Evolutionary conservation across 192 early-diverging fungal genomes (phyloP).

Genomic region (Rhizophagus sp.): DNA sequence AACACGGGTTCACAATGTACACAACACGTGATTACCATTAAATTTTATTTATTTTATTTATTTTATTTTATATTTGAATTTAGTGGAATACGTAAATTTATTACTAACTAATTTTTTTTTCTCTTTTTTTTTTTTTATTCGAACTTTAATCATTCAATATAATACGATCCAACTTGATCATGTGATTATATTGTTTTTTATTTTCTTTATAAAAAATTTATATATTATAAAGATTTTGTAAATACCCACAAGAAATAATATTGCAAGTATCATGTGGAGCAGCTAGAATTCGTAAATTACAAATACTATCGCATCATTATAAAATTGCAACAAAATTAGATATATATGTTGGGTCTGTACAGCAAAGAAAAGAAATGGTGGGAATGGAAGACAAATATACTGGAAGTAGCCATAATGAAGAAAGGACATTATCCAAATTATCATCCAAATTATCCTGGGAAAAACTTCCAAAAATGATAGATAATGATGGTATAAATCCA

Average conservation of each 20-base stretch:
- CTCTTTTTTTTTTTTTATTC: too few relatives aligned
- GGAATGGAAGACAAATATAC: conserved; percentile 3
- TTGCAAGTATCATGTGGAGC: conserved; percentile 54
- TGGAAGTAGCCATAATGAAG: conserved; percentile 6
- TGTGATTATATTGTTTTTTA: neutral
- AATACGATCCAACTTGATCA: neutral
- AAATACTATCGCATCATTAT: conserved; percentile 77
- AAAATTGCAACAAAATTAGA: conserved; percentile 75
- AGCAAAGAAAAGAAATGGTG: conserved; percentile 18
- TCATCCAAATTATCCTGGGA: conserved; percentile 23
- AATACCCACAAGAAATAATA: conserved; percentile 70
- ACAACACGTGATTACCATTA: neutral
- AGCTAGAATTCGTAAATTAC: conserved; percentile 63
- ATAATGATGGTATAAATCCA: conserved; percentile 9
- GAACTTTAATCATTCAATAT: too few relatives aligned
- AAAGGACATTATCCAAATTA: conserved; percentile 10
- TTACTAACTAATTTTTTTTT: too few relatives aligned
- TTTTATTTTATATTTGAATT: too few relatives aligned
- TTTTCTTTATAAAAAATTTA: too few relatives aligned
- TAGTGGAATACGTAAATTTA: too few relatives aligned
- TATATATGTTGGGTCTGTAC: conserved; percentile 60
- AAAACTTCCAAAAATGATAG: conserved; percentile 24
- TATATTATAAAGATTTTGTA: conserved; percentile 56
- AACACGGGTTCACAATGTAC: neutral
- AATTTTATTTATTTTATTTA: too few relatives aligned